These are phyloP conservation scores for Vigna nakashimae DNA, from an alignment of 306 rosid species.

Conservation along the genomic window DNA sequence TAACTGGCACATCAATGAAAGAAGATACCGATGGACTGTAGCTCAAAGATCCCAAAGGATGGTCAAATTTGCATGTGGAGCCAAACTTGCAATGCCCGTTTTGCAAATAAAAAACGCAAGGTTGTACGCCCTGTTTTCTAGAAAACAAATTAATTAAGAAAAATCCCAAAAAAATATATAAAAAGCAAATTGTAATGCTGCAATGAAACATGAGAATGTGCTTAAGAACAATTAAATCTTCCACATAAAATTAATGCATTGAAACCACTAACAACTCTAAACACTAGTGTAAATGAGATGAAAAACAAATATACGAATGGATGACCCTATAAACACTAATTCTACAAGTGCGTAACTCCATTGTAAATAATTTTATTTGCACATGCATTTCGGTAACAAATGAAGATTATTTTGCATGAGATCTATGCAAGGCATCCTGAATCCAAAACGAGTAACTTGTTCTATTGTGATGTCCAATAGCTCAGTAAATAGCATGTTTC, in stretches of 20 bases:
- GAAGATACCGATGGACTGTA: constrained; percentile 74
- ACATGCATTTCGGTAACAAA: constrained; percentile 10
- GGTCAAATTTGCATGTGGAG: constrained; percentile 84
- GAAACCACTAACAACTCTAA: constrained; percentile 4
- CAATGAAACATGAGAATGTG: constrained; percentile 25
- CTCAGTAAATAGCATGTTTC: not conserved
- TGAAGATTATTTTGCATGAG: not conserved
- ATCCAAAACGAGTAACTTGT: not conserved
- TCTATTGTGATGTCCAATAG: not conserved
- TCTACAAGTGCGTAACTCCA: constrained; percentile 14
- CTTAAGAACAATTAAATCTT: constrained; percentile 9
- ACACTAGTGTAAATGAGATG: constrained; percentile 11
- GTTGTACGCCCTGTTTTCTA: constrained; percentile 61
- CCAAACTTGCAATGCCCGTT: constrained; percentile 83
- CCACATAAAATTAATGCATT: not conserved
- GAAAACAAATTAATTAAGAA: constrained; percentile 45
- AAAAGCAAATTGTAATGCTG: constrained; percentile 14
- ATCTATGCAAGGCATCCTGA: constrained; percentile 13
- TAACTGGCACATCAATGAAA: constrained; percentile 67
- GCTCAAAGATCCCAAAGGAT: constrained; percentile 73
- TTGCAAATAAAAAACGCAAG: constrained; percentile 58
- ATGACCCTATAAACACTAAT: constrained; percentile 9
- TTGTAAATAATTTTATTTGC: constrained; percentile 18
- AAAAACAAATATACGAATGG: constrained; percentile 5
- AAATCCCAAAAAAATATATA: constrained; percentile 15